Base-by-base conservation (phyloP, 805 yeast species). In the Kregervanrija delftensis region DNA sequence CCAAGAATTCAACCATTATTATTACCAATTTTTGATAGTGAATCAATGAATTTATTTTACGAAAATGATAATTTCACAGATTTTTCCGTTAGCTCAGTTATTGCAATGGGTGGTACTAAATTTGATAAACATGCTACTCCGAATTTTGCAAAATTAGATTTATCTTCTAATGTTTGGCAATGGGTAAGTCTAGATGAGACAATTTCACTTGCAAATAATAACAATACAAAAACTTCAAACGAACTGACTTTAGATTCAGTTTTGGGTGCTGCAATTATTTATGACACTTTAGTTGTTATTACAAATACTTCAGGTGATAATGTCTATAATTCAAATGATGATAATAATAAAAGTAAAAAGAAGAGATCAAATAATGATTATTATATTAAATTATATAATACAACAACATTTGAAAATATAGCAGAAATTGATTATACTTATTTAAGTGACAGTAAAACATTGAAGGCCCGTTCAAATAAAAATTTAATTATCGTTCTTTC, bases 31-130 rank as follows among this genome's bases (percentile, higher is more conserved):
- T 78, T 79, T 52, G 52, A 56, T 17, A 46, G 50, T 12, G 33
- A 61, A 3, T 39, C 54, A 9, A 49, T 51, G 12, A 57, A 68
- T 22, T 33, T 45, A 40, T 61, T 51, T 14, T 43, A 41, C 13
- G 39, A 33, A 3, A 44, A 50, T 16, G 43, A 49, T 30, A 62
- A 72, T 36, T 48, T 56, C 11, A 57, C 63, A 16, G 56, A 62
- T 36, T 71, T 68, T 42, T 48, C 51, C 14, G 68, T 72, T 5
- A 57, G 58, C 4, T 61, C 68, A 12, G 69, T 79, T 0, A 56
- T 86, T 9, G 69, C 82, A 38, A 46, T 83, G 11, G 93, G 93
- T 5, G 95, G 95, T 2, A 65, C 65, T 5, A 63, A 72, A 16
- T 53, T 60, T 3, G 60, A 66, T 17, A 57, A 65, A 11, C 51